Base-by-base conservation (phyloP, 805 yeast species). In the Metschnikowia cubensis region DNA sequence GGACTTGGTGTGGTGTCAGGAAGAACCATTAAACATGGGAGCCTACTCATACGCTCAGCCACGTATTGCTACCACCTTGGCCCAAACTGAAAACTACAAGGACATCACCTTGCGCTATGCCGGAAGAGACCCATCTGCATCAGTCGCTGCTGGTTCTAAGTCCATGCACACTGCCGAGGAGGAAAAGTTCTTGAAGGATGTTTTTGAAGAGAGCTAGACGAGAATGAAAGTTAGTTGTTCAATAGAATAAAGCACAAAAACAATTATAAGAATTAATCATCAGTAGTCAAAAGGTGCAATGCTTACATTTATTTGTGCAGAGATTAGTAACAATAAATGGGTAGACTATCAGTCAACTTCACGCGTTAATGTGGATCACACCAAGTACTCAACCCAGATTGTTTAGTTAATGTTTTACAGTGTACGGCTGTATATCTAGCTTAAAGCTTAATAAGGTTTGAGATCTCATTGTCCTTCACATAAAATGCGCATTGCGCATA, bases 1-100 rank as follows among this genome's bases (percentile, higher is more conserved):
- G 69, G 99, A 94, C 69, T 75, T 94, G 59, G 95, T 91, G 43
- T 94, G 91, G 92, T 87, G 95, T 74, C 99, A 94, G 78, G 99
- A 94, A 76, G 99, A 94, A 80, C 98, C 98, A 63, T 79, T 94
- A 74, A 94, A 94, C 78, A 92, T 92, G 84, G 99, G 99, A 72
- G 76, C 88, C 42, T 90, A 86, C 87, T 65, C 85, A 21, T 89
- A 66, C 65, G 92, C 79, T 49, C 75, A 80, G 53, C 99, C 97
- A 69, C 87, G 99, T 76, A 71, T 94, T 49, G 74, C 76, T 53
- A 87, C 96, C 42, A 79, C 85, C 38, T 70, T 92, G 71, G 78
- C 77, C 59, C 90, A 89, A 74, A 85, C 96, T 53, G 81, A 83
- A 46, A 75, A 75, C 53, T 85, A 86, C 74, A 73, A 79, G 62